Evolutionary conservation across 2,329 filamentous ascomycete genomes (phyloP), one percentile per base, ranked within the genome.

Genomic region (Alternaria ventricosa): DNA sequence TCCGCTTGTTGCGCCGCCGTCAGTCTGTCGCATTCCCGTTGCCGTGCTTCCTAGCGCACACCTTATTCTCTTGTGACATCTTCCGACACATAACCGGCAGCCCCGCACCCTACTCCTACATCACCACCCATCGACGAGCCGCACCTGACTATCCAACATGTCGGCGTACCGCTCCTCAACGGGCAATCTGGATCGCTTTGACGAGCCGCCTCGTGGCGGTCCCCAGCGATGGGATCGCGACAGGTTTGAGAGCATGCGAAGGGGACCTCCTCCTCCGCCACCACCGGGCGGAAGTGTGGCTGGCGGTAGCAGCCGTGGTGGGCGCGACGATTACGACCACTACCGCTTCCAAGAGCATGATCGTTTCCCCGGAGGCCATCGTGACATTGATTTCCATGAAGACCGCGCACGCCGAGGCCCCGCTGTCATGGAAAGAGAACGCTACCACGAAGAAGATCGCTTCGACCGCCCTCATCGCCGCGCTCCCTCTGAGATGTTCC

Each of bases 361-460:
- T 57, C 81, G 80, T 30, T 81, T 77, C 62, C 72, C 78, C 3
- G 79, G 81, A 28, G 77, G 78, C 25, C 79, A 76, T 41, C 80
- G 79, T 50, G 82, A 84, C 44, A 68, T 84, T 27, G 75, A 79
- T 12, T 72, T 84, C 56, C 79, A 82, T 46, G 81, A 84, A 58
- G 79, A 81, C 63, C 73, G 74, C 53, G 80, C 82, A 61, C 83
- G 80, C 43, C 79, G 78, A 41, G 78, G 71, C n/a, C 65, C 69
- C 3, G 79, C 75, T 33, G 76, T 78, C 28, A 65, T 71, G 63
- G 81, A 84, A 47, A 84, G 84, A 44, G 87, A 89, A 56, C 83
- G 83, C 44, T 84, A 85, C 65, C 83, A 84, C 62, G 84, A 86
- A 65, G 88, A 90, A 20, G 87, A 91, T 4, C 84, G 79, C 51